Conservation (phyloP, 768 basidiomycete genomes). For the Mycena latifolia region DNA sequence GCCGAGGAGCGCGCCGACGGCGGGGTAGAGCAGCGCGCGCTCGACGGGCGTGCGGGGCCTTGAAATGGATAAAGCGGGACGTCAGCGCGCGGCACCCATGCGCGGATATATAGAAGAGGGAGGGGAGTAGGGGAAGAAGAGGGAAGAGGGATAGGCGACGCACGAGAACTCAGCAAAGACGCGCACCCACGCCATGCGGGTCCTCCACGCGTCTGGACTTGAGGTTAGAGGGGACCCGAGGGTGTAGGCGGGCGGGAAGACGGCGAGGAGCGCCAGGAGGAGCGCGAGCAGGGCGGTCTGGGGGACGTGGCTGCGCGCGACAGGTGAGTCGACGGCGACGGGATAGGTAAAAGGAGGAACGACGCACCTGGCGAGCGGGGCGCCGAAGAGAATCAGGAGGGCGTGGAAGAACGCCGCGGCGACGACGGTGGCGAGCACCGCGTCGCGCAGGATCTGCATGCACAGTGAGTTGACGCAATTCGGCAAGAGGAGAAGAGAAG, state of each 20-base stretch:
- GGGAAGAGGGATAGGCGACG: constrained; percentile 46
- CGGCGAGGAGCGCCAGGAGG: constrained; percentile 73
- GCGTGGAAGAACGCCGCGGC: constrained; percentile 61
- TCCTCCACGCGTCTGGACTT: constrained; percentile 51
- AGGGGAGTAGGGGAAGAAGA: not conserved
- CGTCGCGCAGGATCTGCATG: constrained; percentile 62
- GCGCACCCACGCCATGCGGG: constrained; percentile 78
- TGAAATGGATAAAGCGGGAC: constrained; percentile 4
- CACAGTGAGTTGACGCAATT: constrained; percentile 6
- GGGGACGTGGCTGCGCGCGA: constrained; percentile 55
- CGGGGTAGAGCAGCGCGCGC: constrained; percentile 83
- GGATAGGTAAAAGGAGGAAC: not conserved
- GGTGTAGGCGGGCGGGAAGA: constrained; percentile 77
- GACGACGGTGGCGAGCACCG: constrained; percentile 65
- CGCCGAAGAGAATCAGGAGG: constrained; percentile 78
- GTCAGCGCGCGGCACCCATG: too few species aligned
- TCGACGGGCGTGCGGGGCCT: constrained; percentile 78
- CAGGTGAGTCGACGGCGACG: too few species aligned
- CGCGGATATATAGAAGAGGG: too few species aligned
- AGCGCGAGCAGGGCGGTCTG: constrained; percentile 80
- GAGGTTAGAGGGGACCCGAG: constrained; percentile 70
- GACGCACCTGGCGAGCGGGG: constrained; percentile 71
- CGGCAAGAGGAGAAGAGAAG: constrained; percentile 1
- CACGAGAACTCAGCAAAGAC: constrained; percentile 85
- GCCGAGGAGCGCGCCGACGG: constrained; percentile 77